These are phyloP conservation scores for Cordyceps fumosorosea DNA, from an alignment of 2,329 filamentous ascomycete genomes.

Conservation along the genomic window DNA sequence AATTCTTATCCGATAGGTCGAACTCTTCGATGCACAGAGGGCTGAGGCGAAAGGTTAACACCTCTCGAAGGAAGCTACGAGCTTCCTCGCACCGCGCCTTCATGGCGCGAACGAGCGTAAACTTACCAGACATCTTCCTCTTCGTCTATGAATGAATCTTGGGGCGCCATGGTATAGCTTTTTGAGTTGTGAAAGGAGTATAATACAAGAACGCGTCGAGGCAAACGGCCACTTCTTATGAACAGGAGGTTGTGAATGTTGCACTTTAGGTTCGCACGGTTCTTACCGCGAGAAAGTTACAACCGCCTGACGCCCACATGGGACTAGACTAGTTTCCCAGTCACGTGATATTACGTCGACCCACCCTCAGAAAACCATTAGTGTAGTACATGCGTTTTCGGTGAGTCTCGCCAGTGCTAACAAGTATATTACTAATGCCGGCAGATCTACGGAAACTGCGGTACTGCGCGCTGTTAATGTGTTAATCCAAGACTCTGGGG, in stretches of 20 bases:
- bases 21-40: constrained; percentile 99
- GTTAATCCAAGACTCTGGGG: background rate
- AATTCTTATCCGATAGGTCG: constrained; percentile 94
- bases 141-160: constrained; percentile 66
- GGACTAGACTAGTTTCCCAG: background rate
- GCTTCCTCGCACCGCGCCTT: background rate
- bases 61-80: constrained; percentile 4
- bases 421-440: constrained; percentile 21
- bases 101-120: background rate
- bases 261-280: constrained; percentile 5
- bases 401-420: background rate
- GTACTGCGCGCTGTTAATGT: background rate
- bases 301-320: background rate
- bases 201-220: constrained; percentile 16
- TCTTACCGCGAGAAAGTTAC: constrained; percentile 8
- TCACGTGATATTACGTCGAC: constrained; percentile 15
- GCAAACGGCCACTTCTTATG: constrained; percentile 18
- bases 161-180: constrained; percentile 51
- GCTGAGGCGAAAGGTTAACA: constrained; percentile 42
- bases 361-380: constrained; percentile 15
- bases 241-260: constrained; percentile 16
- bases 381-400: background rate
- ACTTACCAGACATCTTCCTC: constrained; percentile 63
- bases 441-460: constrained; percentile 24
- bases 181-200: constrained; percentile 18